Evolutionary conservation across 192 early-diverging fungal genomes (phyloP).

Genomic region (Rhizophagus sp.): DNA sequence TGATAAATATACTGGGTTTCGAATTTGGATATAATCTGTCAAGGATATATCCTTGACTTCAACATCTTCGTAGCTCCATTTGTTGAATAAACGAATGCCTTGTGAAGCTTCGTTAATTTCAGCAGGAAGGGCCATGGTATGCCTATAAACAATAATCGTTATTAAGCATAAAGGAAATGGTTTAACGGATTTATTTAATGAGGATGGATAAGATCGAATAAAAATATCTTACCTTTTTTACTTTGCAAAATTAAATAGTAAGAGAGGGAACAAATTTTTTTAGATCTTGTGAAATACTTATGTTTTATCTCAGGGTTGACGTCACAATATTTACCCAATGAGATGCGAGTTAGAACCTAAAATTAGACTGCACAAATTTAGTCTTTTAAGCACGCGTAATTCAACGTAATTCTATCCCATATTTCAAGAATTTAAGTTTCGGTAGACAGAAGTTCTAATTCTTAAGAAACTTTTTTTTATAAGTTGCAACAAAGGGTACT

Average conservation of each 20-base stretch:
- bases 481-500: too few relatives aligned
- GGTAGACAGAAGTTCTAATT: too few relatives aligned
- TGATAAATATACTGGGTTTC: constrained; percentile 91
- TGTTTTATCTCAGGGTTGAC: neutral
- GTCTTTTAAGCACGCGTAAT: too few relatives aligned
- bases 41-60: constrained; percentile 89
- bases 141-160: neutral
- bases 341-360: neutral
- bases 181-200: neutral
- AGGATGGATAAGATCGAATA: neutral
- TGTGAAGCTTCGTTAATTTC: constrained; percentile 20
- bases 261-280: neutral
- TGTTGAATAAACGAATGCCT: constrained; percentile 75
- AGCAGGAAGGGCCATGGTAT: neutral
- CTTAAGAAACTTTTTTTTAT: too few relatives aligned
- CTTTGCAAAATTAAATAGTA: neutral
- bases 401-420: too few relatives aligned
- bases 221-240: neutral
- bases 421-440: too few relatives aligned
- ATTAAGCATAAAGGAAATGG: neutral
- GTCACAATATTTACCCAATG: neutral
- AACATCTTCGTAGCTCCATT: constrained; percentile 88
- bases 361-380: too few relatives aligned
- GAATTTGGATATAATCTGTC: constrained; percentile 91
- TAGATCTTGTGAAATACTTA: neutral